phyloP scores from a whole-genome alignment of 768 basidiomycete species.

The Holtermannia corniformis region DNA sequence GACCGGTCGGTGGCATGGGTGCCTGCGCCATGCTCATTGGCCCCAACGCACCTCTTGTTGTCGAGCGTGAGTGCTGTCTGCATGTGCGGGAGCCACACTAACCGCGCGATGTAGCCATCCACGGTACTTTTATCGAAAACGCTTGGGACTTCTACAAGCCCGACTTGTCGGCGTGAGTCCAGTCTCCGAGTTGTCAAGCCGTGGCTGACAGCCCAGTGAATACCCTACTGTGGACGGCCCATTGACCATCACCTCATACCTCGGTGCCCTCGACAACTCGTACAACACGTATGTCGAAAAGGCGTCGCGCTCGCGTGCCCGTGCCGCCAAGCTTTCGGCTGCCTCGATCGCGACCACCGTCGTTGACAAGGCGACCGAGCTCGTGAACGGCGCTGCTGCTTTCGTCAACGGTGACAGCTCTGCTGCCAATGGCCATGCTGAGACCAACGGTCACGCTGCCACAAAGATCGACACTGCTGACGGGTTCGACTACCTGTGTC shows the following conservation, averaged over 20 bases:
- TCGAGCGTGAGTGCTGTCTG: constrained; percentile 66
- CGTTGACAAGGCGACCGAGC: constrained; percentile 34
- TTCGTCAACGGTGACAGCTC: constrained; percentile 42
- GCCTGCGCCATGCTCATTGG: constrained; percentile 91
- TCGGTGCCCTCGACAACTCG: constrained; percentile 81
- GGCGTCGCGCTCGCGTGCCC: constrained; percentile 48
- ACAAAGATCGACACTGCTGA: constrained; percentile 15
- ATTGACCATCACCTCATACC: constrained; percentile 88
- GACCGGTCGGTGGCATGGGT: constrained; percentile 95
- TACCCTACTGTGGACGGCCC: constrained; percentile 90
- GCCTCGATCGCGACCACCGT: constrained; percentile 38
- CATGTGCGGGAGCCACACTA: constrained; percentile 4
- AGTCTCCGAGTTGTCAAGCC: background rate
- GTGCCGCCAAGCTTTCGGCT: constrained; percentile 46
- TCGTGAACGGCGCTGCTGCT: constrained; percentile 24
- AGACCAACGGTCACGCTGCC: constrained; percentile 38
- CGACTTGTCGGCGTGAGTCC: constrained; percentile 50
- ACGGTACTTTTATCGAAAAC: constrained; percentile 95
- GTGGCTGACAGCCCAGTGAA: constrained; percentile 13
- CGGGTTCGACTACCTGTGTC: constrained; percentile 82
- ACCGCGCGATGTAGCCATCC: constrained; percentile 70
- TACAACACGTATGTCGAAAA: constrained; percentile 80
- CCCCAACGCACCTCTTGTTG: constrained; percentile 84
- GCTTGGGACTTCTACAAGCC: constrained; percentile 99
- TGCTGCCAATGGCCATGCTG: constrained; percentile 35